These are phyloP conservation scores for Botryosphaeria agaves DNA, from an alignment of 2,329 filamentous ascomycete species.

Conservation along the genomic window DNA sequence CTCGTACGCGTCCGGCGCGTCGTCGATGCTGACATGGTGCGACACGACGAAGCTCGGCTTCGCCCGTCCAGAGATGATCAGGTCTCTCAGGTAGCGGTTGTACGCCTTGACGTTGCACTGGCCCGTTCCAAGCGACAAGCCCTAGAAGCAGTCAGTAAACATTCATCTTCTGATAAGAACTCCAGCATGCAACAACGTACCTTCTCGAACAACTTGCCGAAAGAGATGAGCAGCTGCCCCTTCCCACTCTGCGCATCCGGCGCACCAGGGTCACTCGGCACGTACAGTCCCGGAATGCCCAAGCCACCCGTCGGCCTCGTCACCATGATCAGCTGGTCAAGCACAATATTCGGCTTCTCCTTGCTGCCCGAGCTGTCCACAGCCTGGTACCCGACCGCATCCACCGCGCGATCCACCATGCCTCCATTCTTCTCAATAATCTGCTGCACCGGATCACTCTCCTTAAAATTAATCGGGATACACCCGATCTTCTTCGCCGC, in stretches of 20 bases:
- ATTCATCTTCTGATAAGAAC: conserved; percentile 1
- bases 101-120: conserved; percentile 54
- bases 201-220: conserved; percentile 54
- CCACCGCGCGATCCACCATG: conserved; percentile 46
- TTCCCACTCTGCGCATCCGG: conserved; percentile 42
- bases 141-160: conserved; percentile 28
- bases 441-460: conserved; percentile 40
- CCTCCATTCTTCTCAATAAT: conserved; percentile 41
- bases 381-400: conserved; percentile 50
- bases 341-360: conserved; percentile 44
- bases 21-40: conserved; percentile 45
- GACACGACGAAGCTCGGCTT: conserved; percentile 51
- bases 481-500: conserved; percentile 45
- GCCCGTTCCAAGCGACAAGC: conserved; percentile 40
- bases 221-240: conserved; percentile 45
- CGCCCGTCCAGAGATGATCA: conserved; percentile 46
- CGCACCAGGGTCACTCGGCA: conserved; percentile 41
- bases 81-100: conserved; percentile 46
- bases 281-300: conserved; percentile 40
- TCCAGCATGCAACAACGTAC: conserved; percentile 13
- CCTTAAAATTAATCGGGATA: conserved; percentile 42
- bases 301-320: conserved; percentile 44
- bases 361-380: conserved; percentile 36
- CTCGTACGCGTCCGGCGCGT: conserved; percentile 41
- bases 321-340: conserved; percentile 46